phyloP scores from a whole-genome alignment of 805 yeast genomes.

The Candida silvatica region DNA sequence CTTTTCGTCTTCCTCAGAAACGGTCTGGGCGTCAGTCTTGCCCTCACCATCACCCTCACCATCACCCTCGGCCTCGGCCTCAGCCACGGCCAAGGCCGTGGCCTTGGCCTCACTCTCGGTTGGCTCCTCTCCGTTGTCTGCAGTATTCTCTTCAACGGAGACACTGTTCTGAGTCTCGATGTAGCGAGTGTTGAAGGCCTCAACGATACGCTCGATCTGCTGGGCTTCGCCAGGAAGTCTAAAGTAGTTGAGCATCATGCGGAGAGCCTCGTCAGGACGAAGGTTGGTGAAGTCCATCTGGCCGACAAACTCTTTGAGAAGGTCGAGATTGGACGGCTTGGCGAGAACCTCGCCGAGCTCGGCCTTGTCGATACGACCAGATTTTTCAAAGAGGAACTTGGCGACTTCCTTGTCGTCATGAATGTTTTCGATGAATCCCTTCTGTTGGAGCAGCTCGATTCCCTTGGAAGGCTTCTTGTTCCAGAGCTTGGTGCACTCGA shows the following conservation, averaged over 20 bases:
- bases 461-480: conserved; percentile 78
- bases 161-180: conserved; percentile 46
- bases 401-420: conserved; percentile 60
- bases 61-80: conserved; percentile 7
- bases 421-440: conserved; percentile 47
- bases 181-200: conserved; percentile 75
- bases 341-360: conserved; percentile 81
- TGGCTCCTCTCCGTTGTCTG: conserved; percentile 16
- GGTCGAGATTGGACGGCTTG: conserved; percentile 54
- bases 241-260: conserved; percentile 73
- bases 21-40: no score
- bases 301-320: conserved; percentile 57
- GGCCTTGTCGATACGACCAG: conserved; percentile 80
- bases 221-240: conserved; percentile 97
- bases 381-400: conserved; percentile 63
- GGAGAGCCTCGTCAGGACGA: conserved; percentile 88
- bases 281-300: conserved; percentile 67
- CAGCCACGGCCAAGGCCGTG: not conserved
- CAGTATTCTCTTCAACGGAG: conserved; percentile 3
- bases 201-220: conserved; percentile 89
- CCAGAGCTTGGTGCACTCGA: conserved; percentile 65
- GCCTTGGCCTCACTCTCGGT: conserved; percentile 24
- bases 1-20: conserved; percentile 30
- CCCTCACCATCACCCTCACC: no score
- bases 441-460: conserved; percentile 49